Conservation (phyloP, 2,329 filamentous ascomycete genomes). For the Colletotrichum scovillei region DNA sequence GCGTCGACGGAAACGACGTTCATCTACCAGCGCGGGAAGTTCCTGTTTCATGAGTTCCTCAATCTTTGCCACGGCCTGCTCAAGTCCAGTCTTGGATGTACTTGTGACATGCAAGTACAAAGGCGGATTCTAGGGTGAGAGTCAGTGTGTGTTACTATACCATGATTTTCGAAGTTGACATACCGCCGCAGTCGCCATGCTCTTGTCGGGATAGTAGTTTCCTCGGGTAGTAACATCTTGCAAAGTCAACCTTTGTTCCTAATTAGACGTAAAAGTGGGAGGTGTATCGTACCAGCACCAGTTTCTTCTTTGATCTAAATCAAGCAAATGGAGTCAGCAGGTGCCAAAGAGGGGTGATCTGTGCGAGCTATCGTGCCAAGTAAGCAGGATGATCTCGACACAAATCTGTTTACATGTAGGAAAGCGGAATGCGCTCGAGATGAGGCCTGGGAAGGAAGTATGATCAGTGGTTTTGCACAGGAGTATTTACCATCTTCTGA, state of each 20-base stretch:
- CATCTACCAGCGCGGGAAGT: conserved; percentile 93
- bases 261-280: conserved; percentile 59
- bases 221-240: conserved; percentile 98
- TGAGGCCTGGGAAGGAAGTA: conserved; percentile 33
- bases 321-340: conserved; percentile 92
- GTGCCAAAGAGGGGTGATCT: conserved; percentile 79
- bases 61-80: conserved; percentile 87
- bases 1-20: conserved; percentile 87
- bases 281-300: conserved; percentile 94
- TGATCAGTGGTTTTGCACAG: conserved; percentile 57
- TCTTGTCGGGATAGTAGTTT: conserved; percentile 97
- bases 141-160: conserved; percentile 11
- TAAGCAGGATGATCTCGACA: conserved; percentile 77
- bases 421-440: conserved; percentile 27
- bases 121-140: conserved; percentile 79
- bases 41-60: conserved; percentile 97
- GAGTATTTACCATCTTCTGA: conserved; percentile 98
- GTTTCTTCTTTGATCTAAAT: conserved; percentile 99
- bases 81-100: conserved; percentile 90
- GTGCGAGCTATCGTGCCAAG: conserved; percentile 73
- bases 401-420: conserved; percentile 48
- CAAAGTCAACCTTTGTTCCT: conserved; percentile 68
- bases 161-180: conserved; percentile 48
- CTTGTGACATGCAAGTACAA: conserved; percentile 96
- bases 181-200: conserved; percentile 93